These are phyloP conservation scores for Vicia villosa DNA, from an alignment of 306 rosid genomes.

Conservation along the genomic window DNA sequence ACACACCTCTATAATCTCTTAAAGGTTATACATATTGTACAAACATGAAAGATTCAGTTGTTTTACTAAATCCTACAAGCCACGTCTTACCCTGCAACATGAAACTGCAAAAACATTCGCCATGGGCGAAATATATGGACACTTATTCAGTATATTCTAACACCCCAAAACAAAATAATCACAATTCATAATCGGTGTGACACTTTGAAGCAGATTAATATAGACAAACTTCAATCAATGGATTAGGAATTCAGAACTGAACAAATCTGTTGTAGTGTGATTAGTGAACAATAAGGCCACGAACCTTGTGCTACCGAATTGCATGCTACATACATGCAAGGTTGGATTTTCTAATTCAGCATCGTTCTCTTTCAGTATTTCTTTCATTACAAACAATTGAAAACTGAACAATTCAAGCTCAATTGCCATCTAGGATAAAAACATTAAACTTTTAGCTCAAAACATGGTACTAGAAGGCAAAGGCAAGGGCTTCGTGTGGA, in stretches of 20 bases:
- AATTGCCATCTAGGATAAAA: conserved; percentile 25
- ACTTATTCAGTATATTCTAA: conserved; percentile 7
- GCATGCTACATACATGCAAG: conserved; percentile 33
- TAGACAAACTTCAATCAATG: conserved; percentile 11
- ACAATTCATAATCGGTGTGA: conserved; percentile 10
- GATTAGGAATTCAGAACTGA: conserved; percentile 29
- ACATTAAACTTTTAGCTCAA: conserved; percentile 11
- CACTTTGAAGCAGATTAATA: neutral
- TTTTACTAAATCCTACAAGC: conserved; percentile 10
- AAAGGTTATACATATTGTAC: too few species aligned
- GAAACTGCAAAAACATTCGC: neutral
- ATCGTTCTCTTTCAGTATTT: conserved; percentile 29
- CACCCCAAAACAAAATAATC: neutral
- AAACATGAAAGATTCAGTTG: neutral
- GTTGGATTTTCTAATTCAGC: conserved; percentile 14
- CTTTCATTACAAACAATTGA: conserved; percentile 38
- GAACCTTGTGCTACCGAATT: conserved; percentile 8
- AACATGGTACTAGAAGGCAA: conserved; percentile 8
- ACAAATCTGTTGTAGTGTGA: conserved; percentile 6
- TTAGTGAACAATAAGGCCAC: neutral
- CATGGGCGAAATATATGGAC: neutral
- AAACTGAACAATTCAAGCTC: conserved; percentile 36
- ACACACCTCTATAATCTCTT: too few species aligned
- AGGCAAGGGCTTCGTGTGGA: conserved; percentile 10
- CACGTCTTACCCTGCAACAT: neutral